phyloP scores from a whole-genome alignment of 164 flowering plant genomes.

The Echeveria elegans region DNA sequence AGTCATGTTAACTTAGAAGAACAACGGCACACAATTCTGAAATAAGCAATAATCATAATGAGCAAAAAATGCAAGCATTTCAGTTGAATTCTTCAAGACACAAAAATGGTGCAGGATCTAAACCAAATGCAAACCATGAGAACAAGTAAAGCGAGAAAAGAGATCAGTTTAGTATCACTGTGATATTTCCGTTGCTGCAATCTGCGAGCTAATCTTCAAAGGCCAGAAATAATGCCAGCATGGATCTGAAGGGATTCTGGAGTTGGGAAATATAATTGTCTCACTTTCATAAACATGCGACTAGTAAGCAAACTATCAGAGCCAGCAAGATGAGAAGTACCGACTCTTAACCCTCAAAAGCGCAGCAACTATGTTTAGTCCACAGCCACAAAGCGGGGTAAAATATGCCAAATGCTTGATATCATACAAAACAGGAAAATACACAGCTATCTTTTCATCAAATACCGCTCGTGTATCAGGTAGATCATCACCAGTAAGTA shows the following conservation, averaged over 20 bases:
- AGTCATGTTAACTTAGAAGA: too few species aligned
- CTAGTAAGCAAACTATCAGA: conserved; percentile 65
- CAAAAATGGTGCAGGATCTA: too few species aligned
- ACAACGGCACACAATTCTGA: too few species aligned
- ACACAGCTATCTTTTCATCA: conserved; percentile 34
- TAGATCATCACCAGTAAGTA: conserved; percentile 34
- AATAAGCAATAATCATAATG: too few species aligned
- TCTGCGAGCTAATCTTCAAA: background rate
- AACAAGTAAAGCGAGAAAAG: too few species aligned
- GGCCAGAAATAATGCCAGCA: conserved; percentile 50
- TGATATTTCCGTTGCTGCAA: too few species aligned
- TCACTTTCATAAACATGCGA: conserved; percentile 51
- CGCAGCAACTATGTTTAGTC: conserved; percentile 56
- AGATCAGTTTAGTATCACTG: too few species aligned
- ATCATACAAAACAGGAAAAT: conserved; percentile 49
- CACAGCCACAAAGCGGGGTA: conserved; percentile 49
- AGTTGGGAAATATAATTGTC: conserved; percentile 32
- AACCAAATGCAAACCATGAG: too few species aligned
- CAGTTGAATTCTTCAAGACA: too few species aligned
- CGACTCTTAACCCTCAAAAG: conserved; percentile 46
- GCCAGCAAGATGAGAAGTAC: conserved; percentile 55
- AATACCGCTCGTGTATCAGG: conserved; percentile 37
- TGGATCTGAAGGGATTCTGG: conserved; percentile 43
- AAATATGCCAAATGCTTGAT: conserved; percentile 56
- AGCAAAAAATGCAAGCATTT: too few species aligned